Evolutionary conservation across 2,329 filamentous ascomycete genomes (phyloP).

Genomic region (Fonsecaea erecta): DNA sequence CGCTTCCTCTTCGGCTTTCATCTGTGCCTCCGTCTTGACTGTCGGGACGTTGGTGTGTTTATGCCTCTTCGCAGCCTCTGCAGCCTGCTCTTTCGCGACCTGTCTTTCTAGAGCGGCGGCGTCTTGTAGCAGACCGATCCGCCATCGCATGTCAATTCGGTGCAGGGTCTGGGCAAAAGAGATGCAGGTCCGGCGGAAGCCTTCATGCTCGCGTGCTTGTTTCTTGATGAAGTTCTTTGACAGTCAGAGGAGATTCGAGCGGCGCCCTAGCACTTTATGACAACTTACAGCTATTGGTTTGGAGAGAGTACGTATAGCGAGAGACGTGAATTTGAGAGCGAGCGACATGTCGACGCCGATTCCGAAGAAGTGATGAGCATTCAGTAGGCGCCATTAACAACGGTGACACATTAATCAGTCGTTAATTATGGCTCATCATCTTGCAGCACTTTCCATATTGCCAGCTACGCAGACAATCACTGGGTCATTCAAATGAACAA

Average conservation of each 20-base stretch:
- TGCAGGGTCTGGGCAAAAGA: constrained; percentile 67
- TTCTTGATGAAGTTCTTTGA: constrained; percentile 68
- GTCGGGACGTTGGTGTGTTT: constrained; percentile 60
- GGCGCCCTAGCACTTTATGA: neutral
- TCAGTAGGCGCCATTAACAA: neutral
- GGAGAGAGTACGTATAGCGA: constrained; percentile 67
- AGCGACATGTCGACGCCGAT: constrained; percentile 43
- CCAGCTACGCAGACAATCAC: neutral
- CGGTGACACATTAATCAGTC: neutral
- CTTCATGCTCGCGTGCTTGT: constrained; percentile 70
- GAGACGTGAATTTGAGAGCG: constrained; percentile 68
- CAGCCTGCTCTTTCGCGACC: constrained; percentile 54
- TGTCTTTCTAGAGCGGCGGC: constrained; percentile 55
- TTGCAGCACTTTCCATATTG: neutral
- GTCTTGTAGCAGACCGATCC: constrained; percentile 68
- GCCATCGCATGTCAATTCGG: constrained; percentile 69
- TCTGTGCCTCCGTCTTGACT: constrained; percentile 66
- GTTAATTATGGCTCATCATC: neutral
- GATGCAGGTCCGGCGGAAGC: constrained; percentile 66
- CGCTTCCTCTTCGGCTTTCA: constrained; percentile 60
- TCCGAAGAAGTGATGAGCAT: neutral
- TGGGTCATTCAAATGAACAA: neutral
- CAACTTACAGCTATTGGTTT: constrained; percentile 68
- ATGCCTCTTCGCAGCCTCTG: constrained; percentile 60
- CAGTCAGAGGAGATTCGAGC: constrained; percentile 13